These are phyloP conservation scores for Grosmannia clavigera DNA, from an alignment of 2,329 filamentous ascomycete species.

Conservation along the genomic window DNA sequence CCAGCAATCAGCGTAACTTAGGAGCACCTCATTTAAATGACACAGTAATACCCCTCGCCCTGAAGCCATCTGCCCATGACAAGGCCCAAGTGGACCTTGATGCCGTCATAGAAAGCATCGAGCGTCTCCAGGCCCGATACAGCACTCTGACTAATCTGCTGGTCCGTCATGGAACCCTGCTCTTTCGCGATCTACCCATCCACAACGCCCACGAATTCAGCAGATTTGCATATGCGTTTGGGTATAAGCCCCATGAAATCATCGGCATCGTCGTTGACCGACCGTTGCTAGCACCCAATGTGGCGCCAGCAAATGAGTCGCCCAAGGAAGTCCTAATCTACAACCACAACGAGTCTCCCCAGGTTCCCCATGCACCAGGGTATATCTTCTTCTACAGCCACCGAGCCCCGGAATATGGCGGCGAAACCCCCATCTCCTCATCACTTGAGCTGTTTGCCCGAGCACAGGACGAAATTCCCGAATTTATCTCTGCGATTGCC, in stretches of 20 bases:
- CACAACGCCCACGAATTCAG: constrained; percentile 14
- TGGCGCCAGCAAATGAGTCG: constrained; percentile 18
- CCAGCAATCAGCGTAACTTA: background rate
- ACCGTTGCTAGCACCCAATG: constrained; percentile 15
- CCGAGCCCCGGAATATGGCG: constrained; percentile 14
- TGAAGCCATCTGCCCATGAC: background rate
- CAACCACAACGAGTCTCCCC: constrained; percentile 16
- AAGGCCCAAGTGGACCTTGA: background rate
- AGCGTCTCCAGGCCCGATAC: background rate
- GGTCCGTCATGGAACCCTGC: constrained; percentile 14
- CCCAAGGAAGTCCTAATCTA: constrained; percentile 15
- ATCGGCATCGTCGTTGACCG: constrained; percentile 17
- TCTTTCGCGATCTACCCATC: constrained; percentile 15
- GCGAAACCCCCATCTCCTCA: constrained; percentile 16
- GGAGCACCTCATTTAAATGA: background rate
- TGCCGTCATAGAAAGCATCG: background rate
- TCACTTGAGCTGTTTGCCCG: constrained; percentile 14
- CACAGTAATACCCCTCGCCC: background rate
- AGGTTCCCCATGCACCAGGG: constrained; percentile 16
- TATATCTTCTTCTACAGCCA: constrained; percentile 17
- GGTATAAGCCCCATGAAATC: constrained; percentile 15
- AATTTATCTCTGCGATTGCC: constrained; percentile 13
- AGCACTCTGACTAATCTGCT: background rate
- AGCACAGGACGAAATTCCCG: constrained; percentile 12
- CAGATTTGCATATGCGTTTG: constrained; percentile 16